phyloP scores from a whole-genome alignment of 768 basidiomycete species.

The Kwoniella sp. region DNA sequence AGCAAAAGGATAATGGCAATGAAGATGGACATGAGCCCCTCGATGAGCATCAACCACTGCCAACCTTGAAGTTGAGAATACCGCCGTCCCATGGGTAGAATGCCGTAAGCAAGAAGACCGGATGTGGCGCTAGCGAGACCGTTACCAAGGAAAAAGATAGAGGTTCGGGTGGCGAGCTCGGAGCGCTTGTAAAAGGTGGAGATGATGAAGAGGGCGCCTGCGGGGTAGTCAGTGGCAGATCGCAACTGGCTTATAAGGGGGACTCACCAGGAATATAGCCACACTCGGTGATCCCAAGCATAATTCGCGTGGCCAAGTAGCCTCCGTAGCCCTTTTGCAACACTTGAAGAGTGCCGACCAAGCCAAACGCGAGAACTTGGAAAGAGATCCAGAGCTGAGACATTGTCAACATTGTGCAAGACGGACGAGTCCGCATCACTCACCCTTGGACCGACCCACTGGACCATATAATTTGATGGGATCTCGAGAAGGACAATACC shows the following conservation, averaged over 20 bases:
- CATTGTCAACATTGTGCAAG: too few species aligned
- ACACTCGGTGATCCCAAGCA: conserved; percentile 45
- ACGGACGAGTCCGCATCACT: too few species aligned
- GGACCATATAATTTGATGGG: conserved; percentile 46
- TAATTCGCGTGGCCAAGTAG: conserved; percentile 44
- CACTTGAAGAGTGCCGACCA: conserved; percentile 47
- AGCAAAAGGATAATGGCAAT: conserved; percentile 35
- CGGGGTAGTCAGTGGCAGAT: background rate
- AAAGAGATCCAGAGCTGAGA: conserved; percentile 50
- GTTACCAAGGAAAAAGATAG: conserved; percentile 49
- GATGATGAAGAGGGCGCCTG: conserved; percentile 31
- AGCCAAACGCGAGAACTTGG: conserved; percentile 49
- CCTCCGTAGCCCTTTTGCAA: conserved; percentile 42
- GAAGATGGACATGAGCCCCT: conserved; percentile 43
- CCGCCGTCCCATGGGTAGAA: conserved; percentile 35
- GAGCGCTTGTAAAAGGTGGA: conserved; percentile 45
- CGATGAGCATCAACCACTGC: conserved; percentile 43
- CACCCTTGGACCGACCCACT: conserved; percentile 36
- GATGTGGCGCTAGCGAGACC: conserved; percentile 36
- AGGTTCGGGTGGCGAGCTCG: conserved; percentile 39
- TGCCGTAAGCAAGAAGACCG: conserved; percentile 45
- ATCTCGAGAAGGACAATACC: conserved; percentile 54
- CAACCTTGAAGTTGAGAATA: conserved; percentile 29
- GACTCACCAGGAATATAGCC: conserved; percentile 46
- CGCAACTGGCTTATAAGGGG: too few species aligned